Base-by-base conservation (phyloP, 805 yeast genomes). In the Saturnispora mendoncae region DNA sequence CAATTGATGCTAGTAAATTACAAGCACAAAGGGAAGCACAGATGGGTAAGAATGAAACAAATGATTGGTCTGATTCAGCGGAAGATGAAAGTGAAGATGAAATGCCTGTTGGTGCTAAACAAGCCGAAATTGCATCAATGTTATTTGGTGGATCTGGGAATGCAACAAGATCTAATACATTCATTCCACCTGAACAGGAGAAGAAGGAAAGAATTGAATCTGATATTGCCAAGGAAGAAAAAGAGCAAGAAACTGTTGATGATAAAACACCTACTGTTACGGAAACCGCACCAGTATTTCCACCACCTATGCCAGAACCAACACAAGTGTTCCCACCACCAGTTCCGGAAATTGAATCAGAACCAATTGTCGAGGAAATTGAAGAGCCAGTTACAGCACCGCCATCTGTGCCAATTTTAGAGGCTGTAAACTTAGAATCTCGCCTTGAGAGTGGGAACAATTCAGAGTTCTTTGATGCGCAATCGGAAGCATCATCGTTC, bases 1-100 rank as follows among this genome's bases (percentile, higher is more conserved):
- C 58, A 17, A 47, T 78, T 48, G 84, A 80, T 53, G 63, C 73
- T 1, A 67, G 67, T 46, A 74, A 76, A 45, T 74, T 82, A 23
- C 80, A 77, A 42, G 80, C 79, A 2, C 88, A 82, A 58, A 68
- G 92, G 59, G 76, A 72, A 21, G 74, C 84, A 6, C 90, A 83
- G 56, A 68, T 88, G 58, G 80, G 80, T 4, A 52, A 64, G 32
- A 61, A 62, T 7, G 60, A 55, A 21, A 66, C 62, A 30, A 77
- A 64, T 42, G 58, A 56, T 3, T 56, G 61, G 53, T 53, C 60
- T 2, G 76, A 76, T 46, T 75, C 71, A 39, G 66, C 50, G 3
- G 50, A 52, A 4, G 62, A 52, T 3, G 61, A 24, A 54, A 65
- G 64, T 12, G 73, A 72, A 12, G 75, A 71, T 39, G 78, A 72